These are phyloP conservation scores for Pichia insulana DNA, from an alignment of 805 yeast genomes.

Conservation along the genomic window DNA sequence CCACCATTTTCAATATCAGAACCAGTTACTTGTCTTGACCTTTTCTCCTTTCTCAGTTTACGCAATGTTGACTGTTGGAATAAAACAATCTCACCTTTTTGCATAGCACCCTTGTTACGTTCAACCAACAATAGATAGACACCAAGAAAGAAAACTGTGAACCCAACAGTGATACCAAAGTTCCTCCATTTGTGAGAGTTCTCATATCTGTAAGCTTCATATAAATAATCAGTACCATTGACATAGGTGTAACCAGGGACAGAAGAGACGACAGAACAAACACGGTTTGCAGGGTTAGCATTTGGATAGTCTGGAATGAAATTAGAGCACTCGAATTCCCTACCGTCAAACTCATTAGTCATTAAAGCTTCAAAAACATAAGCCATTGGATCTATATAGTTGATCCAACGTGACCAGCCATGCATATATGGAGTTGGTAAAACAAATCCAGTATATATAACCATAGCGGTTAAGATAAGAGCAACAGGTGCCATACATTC, in stretches of 20 bases:
- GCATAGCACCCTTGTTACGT: constrained; percentile 50
- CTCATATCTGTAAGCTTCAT: constrained; percentile 39
- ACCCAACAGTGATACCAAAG: constrained; percentile 58
- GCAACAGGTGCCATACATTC: constrained; percentile 56
- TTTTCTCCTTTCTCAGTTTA: constrained; percentile 35
- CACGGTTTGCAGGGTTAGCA: constrained; percentile 31
- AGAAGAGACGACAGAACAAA: constrained; percentile 46
- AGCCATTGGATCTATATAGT: constrained; percentile 39
- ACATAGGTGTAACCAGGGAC: constrained; percentile 22
- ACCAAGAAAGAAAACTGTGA: constrained; percentile 42
- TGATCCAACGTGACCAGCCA: constrained; percentile 54
- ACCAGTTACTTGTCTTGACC: constrained; percentile 14
- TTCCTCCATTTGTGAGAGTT: constrained; percentile 70
- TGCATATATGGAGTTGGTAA: constrained; percentile 36
- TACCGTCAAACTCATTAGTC: constrained; percentile 48
- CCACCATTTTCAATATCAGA: constrained; percentile 23
- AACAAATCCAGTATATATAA: constrained; percentile 46
- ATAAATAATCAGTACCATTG: constrained; percentile 30
- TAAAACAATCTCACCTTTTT: constrained; percentile 62
- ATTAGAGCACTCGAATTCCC: constrained; percentile 41
- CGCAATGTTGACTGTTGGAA: constrained; percentile 44
- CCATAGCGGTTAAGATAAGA: constrained; percentile 37
- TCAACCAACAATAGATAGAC: constrained; percentile 50
- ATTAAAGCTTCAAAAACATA: constrained; percentile 45
- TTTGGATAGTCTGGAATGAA: constrained; percentile 44